Percentiles rank a stretch among this genome's conserved stretches.
These are phyloP conservation scores for Fusarium humuli DNA, from an alignment of 2,329 filamentous ascomycete species.

Conservation along the genomic window DNA sequence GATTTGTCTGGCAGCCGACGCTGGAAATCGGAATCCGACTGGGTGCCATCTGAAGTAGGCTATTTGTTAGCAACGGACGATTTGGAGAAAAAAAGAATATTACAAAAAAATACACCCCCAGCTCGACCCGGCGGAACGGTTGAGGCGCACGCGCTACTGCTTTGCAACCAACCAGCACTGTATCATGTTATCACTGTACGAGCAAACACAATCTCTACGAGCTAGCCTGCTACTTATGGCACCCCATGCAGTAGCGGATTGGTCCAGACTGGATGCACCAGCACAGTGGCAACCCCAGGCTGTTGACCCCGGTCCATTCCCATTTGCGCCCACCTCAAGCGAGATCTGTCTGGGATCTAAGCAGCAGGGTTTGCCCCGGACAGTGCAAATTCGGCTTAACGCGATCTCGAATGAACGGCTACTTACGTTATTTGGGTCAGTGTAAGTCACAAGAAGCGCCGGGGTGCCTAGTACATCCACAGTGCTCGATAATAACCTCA, in stretches of 20 bases:
- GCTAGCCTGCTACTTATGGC: constrained; percentile 8
- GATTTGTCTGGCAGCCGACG: not conserved
- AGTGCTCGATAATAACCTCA: constrained; percentile 17
- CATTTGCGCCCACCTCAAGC: constrained; percentile 26
- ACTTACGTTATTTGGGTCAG: constrained; percentile 32
- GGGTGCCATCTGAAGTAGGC: not conserved
- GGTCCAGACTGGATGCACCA: constrained; percentile 30
- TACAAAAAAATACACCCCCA: constrained; percentile 4
- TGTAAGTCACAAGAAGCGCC: constrained; percentile 19
- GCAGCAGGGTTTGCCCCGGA: constrained; percentile 41
- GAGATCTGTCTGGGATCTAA: constrained; percentile 40
- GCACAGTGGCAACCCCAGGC: constrained; percentile 35
- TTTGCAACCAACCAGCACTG: constrained; percentile 16
- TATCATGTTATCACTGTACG: constrained; percentile 2
- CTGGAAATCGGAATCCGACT: not conserved
- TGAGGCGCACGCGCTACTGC: constrained; percentile 24
- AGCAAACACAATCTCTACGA: constrained; percentile 34
- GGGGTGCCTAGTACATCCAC: constrained; percentile 7
- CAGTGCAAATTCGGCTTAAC: constrained; percentile 35
- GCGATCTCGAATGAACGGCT: constrained; percentile 40
- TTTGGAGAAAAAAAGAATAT: constrained; percentile 4
- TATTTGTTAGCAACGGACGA: constrained; percentile 13
- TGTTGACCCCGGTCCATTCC: constrained; percentile 10
- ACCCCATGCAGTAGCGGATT: constrained; percentile 20
- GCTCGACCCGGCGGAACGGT: constrained; percentile 31